phyloP scores from a whole-genome alignment of 2,329 filamentous ascomycete species.

The Neoascochyta sp. region DNA sequence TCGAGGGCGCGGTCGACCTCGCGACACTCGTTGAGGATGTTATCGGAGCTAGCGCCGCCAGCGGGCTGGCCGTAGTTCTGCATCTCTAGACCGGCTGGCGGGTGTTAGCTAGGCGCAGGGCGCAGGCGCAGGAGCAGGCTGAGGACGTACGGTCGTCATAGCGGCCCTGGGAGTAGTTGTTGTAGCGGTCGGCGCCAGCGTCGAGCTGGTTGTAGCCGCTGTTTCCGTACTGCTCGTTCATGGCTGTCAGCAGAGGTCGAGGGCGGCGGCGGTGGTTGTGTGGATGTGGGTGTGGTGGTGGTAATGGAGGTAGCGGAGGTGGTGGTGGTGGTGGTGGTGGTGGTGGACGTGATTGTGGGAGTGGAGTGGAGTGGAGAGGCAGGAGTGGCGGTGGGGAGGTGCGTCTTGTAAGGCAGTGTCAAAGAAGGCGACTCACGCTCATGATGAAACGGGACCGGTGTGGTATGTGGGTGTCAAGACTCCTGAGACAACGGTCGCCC shows the following conservation, averaged over 20 bases:
- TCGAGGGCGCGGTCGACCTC: slow-evolving; percentile 76
- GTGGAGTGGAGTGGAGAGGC: slow-evolving; percentile 7
- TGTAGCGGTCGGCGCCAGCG: slow-evolving; percentile 50
- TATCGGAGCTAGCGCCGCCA: slow-evolving; percentile 57
- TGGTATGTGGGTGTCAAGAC: slow-evolving; percentile 28
- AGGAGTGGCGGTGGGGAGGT: slow-evolving; percentile 7
- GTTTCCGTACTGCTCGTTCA: slow-evolving; percentile 41
- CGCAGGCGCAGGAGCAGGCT: slow-evolving; percentile 22
- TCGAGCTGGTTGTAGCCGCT: slow-evolving; percentile 41
- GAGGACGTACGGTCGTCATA: slow-evolving; percentile 31
- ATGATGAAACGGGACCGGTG: slow-evolving; percentile 38
- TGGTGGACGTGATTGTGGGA: background rate
- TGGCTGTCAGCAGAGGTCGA: slow-evolving; percentile 18
- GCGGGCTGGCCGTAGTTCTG: slow-evolving; percentile 50
- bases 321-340: slow-evolving; percentile 6
- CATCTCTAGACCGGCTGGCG: slow-evolving; percentile 60
- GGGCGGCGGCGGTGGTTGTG: slow-evolving; percentile 3
- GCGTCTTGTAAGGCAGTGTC: slow-evolving; percentile 6
- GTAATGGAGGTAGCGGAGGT: slow-evolving; percentile 5
- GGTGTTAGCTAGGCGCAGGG: slow-evolving; percentile 21
- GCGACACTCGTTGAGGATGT: slow-evolving; percentile 79
- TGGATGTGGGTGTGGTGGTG: slow-evolving; percentile 1
- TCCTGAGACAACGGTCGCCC: slow-evolving; percentile 34
- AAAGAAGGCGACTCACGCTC: slow-evolving; percentile 34
- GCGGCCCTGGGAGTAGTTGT: slow-evolving; percentile 49